These are phyloP conservation scores for Fereydounia khargensis DNA, from an alignment of 1,284 basidiomycete species.

Conservation along the genomic window DNA sequence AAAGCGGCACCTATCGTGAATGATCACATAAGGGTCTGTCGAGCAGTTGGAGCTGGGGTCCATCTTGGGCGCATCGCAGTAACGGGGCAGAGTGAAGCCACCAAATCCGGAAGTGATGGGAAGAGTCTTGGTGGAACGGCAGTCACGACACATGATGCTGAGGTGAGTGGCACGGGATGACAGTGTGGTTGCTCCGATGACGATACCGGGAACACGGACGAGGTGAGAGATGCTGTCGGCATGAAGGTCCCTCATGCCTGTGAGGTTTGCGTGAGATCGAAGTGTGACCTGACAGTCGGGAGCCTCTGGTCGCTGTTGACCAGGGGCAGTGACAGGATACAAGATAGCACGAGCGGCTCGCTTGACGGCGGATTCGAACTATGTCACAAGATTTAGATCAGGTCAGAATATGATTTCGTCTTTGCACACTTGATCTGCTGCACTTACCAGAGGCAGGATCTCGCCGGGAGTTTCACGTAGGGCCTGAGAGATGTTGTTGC, in stretches of 20 bases:
- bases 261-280: constrained; percentile 77
- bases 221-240: constrained; percentile 93
- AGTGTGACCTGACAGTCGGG: constrained; percentile 87
- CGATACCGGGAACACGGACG: constrained; percentile 94
- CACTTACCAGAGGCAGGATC: constrained; percentile 75
- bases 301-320: constrained; percentile 39
- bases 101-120: constrained; percentile 77
- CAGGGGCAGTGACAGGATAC: constrained; percentile 45
- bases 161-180: constrained; percentile 89
- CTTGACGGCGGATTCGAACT: constrained; percentile 52
- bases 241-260: constrained; percentile 78
- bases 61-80: constrained; percentile 48
- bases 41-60: constrained; percentile 77
- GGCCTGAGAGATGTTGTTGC: constrained; percentile 86
- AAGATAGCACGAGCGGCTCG: constrained; percentile 51
- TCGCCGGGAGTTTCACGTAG: constrained; percentile 87
- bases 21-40: constrained; percentile 90
- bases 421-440: neutral
- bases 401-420: neutral
- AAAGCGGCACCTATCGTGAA: constrained; percentile 91
- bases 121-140: constrained; percentile 72
- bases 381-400: neutral
- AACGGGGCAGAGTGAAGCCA: constrained; percentile 63
- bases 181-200: constrained; percentile 92
- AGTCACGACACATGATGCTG: constrained; percentile 87